These are phyloP conservation scores for Neopestalotiopsis sp. DNA, from an alignment of 2,329 filamentous ascomycete species.

Conservation along the genomic window DNA sequence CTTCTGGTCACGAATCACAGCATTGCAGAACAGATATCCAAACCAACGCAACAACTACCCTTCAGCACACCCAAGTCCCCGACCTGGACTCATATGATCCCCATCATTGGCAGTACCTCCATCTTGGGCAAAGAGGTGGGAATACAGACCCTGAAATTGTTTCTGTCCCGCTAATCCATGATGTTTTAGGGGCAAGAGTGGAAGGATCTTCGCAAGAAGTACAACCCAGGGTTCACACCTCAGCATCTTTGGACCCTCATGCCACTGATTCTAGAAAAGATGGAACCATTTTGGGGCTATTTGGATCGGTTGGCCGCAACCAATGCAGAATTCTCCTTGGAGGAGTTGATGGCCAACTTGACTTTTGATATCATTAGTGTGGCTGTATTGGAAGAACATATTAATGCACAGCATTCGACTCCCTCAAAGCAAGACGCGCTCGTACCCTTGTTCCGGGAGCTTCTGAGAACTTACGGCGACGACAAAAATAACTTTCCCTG, in stretches of 20 bases:
- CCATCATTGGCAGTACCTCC: not conserved
- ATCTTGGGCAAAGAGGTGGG: conserved; percentile 8
- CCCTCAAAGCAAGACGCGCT: conserved; percentile 31
- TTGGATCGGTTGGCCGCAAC: conserved; percentile 34
- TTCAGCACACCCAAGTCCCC: conserved; percentile 39
- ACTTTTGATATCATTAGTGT: conserved; percentile 25
- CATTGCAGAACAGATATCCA: conserved; percentile 43
- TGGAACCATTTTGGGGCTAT: conserved; percentile 33
- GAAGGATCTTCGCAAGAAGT: conserved; percentile 36
- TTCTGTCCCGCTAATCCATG: not conserved
- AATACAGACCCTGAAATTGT: not conserved
- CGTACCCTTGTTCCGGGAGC: conserved; percentile 34
- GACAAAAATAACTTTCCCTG: conserved; percentile 39
- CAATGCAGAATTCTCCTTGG: conserved; percentile 34
- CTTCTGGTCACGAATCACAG: conserved; percentile 37
- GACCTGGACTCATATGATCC: conserved; percentile 16
- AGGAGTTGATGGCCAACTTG: conserved; percentile 31
- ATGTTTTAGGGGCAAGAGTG: conserved; percentile 18
- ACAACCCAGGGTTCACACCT: conserved; percentile 43
- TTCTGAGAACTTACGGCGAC: conserved; percentile 21
- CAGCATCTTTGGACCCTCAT: conserved; percentile 43
- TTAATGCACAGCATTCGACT: conserved; percentile 17
- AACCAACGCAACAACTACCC: conserved; percentile 34
- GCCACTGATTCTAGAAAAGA: conserved; percentile 42
- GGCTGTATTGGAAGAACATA: conserved; percentile 22